phyloP scores from a whole-genome alignment of 176 grass and related monocot species.

The Sorghum bicolor region Sorghum_bicolor_NCBIv3 NC_012875.2:50962001-50962500 shows the following conservation, averaged over 20 bases:
- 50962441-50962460: conserved; percentile 34
- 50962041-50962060: background rate
- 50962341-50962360: background rate
- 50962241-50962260: background rate
- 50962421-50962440: background rate
- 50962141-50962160: conserved; percentile 71
- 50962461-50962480: background rate
- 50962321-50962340: background rate
- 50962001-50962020: background rate
- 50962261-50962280: background rate
- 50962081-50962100: conserved; percentile 78
- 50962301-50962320: background rate
- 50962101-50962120: conserved; percentile 88
- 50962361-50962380: background rate
- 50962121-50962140: conserved; percentile 64
- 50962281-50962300: background rate
- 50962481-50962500: background rate
- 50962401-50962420: background rate
- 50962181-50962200: conserved; percentile 93
- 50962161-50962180: conserved; percentile 75
- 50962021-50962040: background rate
- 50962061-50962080: too few relatives aligned
- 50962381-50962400: background rate
- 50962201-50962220: conserved; percentile 92
- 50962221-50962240: background rate